phyloP scores from a whole-genome alignment of 768 basidiomycete species.

The Psilocybe azurescens region DNA sequence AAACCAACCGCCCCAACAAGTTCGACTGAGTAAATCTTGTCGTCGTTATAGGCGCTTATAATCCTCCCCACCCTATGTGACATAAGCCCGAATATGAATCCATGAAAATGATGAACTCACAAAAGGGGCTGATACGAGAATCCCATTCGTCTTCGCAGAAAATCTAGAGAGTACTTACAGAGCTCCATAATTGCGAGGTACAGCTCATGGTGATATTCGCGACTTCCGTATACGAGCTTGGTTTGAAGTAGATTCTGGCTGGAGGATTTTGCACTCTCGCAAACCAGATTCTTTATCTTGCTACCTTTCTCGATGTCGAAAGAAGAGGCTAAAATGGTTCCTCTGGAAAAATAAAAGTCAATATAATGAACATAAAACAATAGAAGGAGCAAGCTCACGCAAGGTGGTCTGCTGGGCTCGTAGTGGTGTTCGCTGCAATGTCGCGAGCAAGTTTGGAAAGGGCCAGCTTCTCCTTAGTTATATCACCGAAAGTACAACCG shows the following conservation, averaged over 20 bases:
- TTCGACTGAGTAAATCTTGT: conserved; percentile 59
- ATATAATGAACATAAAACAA: background rate
- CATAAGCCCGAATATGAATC: background rate
- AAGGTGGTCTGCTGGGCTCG: conserved; percentile 4
- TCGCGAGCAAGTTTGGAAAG: conserved; percentile 25
- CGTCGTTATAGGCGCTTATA: conserved; percentile 56
- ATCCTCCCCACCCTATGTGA: conserved; percentile 32
- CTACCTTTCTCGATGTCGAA: conserved; percentile 6
- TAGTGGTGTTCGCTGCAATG: conserved; percentile 7
- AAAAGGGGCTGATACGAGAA: conserved; percentile 8
- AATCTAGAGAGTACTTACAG: conserved; percentile 9
- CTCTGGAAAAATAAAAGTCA: conserved; percentile 9
- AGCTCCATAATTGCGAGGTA: conserved; percentile 15
- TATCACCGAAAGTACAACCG: conserved; percentile 38
- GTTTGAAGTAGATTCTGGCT: background rate
- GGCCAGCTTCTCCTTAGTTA: conserved; percentile 34
- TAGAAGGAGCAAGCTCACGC: conserved; percentile 8
- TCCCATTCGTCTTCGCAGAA: conserved; percentile 14
- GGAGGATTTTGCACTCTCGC: conserved; percentile 1
- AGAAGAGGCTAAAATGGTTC: conserved; percentile 20
- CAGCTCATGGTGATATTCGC: conserved; percentile 1
- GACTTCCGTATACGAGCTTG: background rate
- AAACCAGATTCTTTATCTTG: conserved; percentile 9
- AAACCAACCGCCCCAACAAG: conserved; percentile 58
- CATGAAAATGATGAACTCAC: conserved; percentile 10